Evolutionary conservation across 805 yeast genomes (phyloP).

Genomic region (Kodamaea neixiangensis): DNA sequence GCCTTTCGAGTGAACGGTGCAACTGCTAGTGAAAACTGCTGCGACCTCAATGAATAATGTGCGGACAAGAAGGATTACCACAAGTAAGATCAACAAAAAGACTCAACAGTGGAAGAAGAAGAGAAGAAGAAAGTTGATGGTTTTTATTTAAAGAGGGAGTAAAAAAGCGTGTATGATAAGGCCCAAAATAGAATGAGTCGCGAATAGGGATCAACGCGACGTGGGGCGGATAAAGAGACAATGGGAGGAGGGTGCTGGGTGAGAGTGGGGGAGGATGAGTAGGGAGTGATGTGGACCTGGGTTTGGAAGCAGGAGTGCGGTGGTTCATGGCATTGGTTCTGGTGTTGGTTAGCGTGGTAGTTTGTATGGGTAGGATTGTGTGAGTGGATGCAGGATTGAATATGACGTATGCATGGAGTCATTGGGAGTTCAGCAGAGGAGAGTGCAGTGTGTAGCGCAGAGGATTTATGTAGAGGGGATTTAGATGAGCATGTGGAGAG

Average conservation of each 20-base stretch:
- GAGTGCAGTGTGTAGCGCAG: no score
- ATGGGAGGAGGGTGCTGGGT: neutral
- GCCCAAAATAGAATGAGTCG: neutral
- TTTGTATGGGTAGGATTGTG: no score
- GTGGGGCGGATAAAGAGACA: neutral
- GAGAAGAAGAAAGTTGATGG: neutral
- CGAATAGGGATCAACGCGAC: neutral
- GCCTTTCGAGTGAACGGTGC: neutral
- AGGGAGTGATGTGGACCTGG: neutral
- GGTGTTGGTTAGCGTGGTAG: no score
- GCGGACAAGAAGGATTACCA: neutral
- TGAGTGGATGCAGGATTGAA: no score
- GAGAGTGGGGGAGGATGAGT: neutral
- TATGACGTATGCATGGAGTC: no score
- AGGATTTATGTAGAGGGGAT: no score
- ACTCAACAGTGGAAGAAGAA: neutral
- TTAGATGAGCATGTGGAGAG: no score
- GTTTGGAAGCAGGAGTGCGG: neutral
- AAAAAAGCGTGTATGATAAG: neutral
- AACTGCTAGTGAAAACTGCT: neutral
- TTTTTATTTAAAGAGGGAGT: neutral
- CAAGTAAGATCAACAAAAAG: neutral
- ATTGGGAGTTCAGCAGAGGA: no score
- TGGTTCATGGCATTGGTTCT: no score
- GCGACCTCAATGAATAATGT: neutral